Evolutionary conservation across 352 stramenopile species (phyloP).

Genomic region (Pythium aphanidermatum): DNA sequence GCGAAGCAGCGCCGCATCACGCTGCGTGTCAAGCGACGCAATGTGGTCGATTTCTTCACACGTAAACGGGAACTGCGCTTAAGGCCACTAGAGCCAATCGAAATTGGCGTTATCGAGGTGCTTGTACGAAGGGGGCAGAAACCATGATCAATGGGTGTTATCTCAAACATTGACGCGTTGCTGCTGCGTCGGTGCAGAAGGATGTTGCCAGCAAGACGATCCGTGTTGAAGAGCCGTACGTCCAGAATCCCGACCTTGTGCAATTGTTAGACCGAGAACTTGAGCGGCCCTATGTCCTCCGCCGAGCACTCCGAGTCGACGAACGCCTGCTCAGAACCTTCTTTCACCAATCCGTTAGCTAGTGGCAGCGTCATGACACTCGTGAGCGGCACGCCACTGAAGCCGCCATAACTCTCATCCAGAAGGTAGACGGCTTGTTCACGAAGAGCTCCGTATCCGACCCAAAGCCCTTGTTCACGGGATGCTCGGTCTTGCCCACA

Average conservation of each 20-base stretch:
- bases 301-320: conserved; percentile 76
- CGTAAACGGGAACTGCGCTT: conserved; percentile 85
- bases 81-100: conserved; percentile 85
- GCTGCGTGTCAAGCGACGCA: conserved; percentile 44
- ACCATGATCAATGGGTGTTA: conserved; percentile 88
- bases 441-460: conserved; percentile 78
- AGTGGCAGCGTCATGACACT: conserved; percentile 58
- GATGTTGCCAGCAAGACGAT: conserved; percentile 86
- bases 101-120: conserved; percentile 77
- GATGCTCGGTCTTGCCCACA: conserved; percentile 75
- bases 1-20: conserved; percentile 57
- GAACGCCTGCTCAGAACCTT: conserved; percentile 84
- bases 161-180: conserved; percentile 66
- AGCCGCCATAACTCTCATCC: conserved; percentile 69
- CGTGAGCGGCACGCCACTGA: conserved; percentile 81
- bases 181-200: conserved; percentile 52
- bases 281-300: conserved; percentile 84
- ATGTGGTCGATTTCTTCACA: conserved; percentile 72
- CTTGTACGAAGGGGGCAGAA: conserved; percentile 82
- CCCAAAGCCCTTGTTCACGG: conserved; percentile 79
- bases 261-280: conserved; percentile 79
- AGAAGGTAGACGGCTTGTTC: conserved; percentile 82
- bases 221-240: conserved; percentile 85
- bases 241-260: conserved; percentile 89
- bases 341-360: conserved; percentile 52